phyloP scores from a whole-genome alignment of 2,329 filamentous ascomycete species.

The Penicillium sumatraense region DNA sequence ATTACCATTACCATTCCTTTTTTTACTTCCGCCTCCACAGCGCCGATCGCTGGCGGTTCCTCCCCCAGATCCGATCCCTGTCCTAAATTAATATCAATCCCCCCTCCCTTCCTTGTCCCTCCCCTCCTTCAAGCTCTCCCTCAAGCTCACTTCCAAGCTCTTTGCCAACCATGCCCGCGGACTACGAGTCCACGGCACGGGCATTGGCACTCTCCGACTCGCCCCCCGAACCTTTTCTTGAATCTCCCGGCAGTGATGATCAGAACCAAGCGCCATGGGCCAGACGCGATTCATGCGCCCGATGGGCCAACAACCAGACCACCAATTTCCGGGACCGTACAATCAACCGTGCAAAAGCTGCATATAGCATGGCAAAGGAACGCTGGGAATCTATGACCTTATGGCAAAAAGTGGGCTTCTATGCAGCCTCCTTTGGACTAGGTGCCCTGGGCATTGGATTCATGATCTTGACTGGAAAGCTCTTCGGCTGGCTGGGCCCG shows the following conservation, averaged over 20 bases:
- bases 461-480: conserved; percentile 75
- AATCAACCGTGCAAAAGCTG: conserved; percentile 41
- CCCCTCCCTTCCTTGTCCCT: too few species aligned
- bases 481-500: conserved; percentile 77
- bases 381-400: conserved; percentile 49
- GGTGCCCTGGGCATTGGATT: conserved; percentile 67
- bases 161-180: conserved; percentile 45
- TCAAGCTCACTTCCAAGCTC: conserved; percentile 4
- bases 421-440: conserved; percentile 55
- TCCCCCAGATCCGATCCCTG: conserved; percentile 21
- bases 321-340: conserved; percentile 43
- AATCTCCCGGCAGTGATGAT: conserved; percentile 42
- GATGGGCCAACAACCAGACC: conserved; percentile 37
- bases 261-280: conserved; percentile 57
- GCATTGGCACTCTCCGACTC: conserved; percentile 58
- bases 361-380: conserved; percentile 37
- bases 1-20: neutral
- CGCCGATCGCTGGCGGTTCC: conserved; percentile 15
- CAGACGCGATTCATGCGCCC: conserved; percentile 43
- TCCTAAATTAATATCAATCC: conserved; percentile 2
- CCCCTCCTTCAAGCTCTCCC: too few species aligned
- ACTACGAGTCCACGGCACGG: conserved; percentile 57
- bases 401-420: conserved; percentile 65
- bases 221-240: conserved; percentile 51
- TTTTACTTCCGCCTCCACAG: conserved; percentile 11